These are phyloP conservation scores for Pouteria glomerata DNA, from an alignment of 148 eudicot species.

Conservation along the genomic window DNA sequence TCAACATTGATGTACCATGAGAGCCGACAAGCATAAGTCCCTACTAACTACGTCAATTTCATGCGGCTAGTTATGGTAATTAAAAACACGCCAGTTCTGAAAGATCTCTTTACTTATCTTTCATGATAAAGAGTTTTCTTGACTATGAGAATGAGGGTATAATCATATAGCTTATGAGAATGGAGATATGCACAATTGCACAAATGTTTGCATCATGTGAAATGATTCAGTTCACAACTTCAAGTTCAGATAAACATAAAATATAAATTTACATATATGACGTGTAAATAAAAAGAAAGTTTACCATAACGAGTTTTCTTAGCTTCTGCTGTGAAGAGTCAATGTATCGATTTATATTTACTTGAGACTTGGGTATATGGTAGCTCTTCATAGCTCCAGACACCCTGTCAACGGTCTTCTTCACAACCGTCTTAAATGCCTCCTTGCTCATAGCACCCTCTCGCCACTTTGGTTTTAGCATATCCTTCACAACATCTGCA, in stretches of 20 bases:
- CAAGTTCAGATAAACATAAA: not conserved
- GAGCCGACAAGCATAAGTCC: not conserved
- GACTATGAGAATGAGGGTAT: not conserved
- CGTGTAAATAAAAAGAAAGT: slow-evolving; percentile 13
- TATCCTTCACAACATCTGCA: slow-evolving; percentile 88
- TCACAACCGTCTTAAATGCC: slow-evolving; percentile 94
- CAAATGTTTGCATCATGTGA: not conserved
- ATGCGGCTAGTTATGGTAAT: not conserved
- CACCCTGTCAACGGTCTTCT: slow-evolving; percentile 96
- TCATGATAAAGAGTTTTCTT: not conserved
- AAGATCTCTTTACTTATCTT: not conserved
- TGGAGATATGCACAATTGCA: not conserved
- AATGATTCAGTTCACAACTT: not conserved
- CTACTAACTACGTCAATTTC: not conserved
- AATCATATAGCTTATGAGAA: not conserved
- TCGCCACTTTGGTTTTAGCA: slow-evolving; percentile 92
- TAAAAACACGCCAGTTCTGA: not conserved
- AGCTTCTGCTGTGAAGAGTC: slow-evolving; percentile 83
- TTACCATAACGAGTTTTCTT: slow-evolving; percentile 85
- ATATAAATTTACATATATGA: not conserved
- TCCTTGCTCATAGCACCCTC: slow-evolving; percentile 99
- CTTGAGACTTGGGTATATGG: slow-evolving; percentile 82
- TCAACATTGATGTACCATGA: not conserved
- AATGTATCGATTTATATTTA: slow-evolving; percentile 81
- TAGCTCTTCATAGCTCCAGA: slow-evolving; percentile 89